Evolutionary conservation across 1,284 basidiomycete species (phyloP), one percentile per base, ranked within the genome.

Genomic region (Afroboletus lepidellus): DNA sequence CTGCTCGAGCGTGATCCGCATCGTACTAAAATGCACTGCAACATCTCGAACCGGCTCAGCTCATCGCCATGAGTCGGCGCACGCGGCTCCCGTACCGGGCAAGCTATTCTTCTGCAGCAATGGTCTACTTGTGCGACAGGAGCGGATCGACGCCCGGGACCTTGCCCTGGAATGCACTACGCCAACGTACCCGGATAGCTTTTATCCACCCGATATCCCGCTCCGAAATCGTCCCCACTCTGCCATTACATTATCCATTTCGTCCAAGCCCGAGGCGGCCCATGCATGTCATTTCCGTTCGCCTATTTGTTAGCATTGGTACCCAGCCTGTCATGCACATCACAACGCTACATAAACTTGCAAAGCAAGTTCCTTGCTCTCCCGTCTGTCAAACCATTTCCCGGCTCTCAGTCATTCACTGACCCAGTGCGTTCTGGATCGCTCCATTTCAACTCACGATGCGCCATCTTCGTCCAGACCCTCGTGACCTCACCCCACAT

Each of bases 401-500:
- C 36, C 25, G 11, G 9, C 18, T 9, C 30, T 50, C 32, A 15
- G 20, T 29, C 23, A 25, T 15, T 38, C 38, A n/a, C 21, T n/a
- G 48, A 34, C 39, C 39, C 46, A 18, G 41, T 50, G 50, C 50
- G 41, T 46, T 45, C 52, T 18, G 24, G 36, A 33, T 53, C 50
- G 12, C 9, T 23, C 48, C n/a, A n/a, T n/a, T n/a, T n/a, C n/a
- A n/a, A n/a, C n/a, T n/a, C n/a, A n/a, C n/a, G n/a, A n/a, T n/a
- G n/a, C 57, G n/a, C 47, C 30, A 12, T 48, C 54, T 60, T 21
- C 12, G 34, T 41, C 12, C 12, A 48, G 41, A 5, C 43, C 9
- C 55, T 50, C 58, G 48, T 64, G 64, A 60, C 61, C 46, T 36
- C 54, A 50, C 65, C 64, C 66, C 64, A 64, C 64, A 57, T 63